Evolutionary conservation across 495 filamentous ascomycete genomes (phyloP), one percentile per base, ranked within the genome.

Genomic region (Daldinia vernicosa): DNA sequence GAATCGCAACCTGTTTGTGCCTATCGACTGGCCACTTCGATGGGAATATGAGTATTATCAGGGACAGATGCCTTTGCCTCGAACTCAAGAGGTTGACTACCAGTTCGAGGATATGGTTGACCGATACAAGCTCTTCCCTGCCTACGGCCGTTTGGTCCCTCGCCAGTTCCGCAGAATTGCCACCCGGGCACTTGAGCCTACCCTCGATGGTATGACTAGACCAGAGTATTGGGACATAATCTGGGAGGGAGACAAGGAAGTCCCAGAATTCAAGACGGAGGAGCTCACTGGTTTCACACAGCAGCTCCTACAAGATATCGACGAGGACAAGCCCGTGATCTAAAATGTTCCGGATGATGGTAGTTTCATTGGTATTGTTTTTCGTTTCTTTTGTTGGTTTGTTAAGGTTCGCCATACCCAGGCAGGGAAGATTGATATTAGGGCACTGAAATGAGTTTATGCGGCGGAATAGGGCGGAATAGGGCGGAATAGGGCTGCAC

Each of bases 11-110:
- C 12, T 60, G 43, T n/a, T 30, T 11, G 28, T 22, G 12, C 35
- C 53, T 26, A 15, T 60, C n/a, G 62, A 57, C 51, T 71, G 68
- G 68, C 63, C 68, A 0, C 9, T n/a, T 4, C 19, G 12, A 4
- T 11, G 24, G 15, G 67, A 60, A 8, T 66, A 60, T 30, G 3
- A 52, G 43, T 7, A 28, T 11, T 7, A n/a, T 4, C 15, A 39
- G 7, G 22, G 37, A 22, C 14, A 26, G n/a, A 4, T 70, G 5
- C 67, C 67, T 12, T 35, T 26, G 9, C 67, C 67, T 55, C 67
- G 60, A 6, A 4, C 27, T 3, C 39, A 62, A n/a, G 4, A 19
- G 7, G 40, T 63, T 4, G 60, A 58, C 26, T 6, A 24, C 1
- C 15, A 12, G 12, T 45, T 27, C 12, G 6, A n/a, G 14, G 4